phyloP scores from a whole-genome alignment of 2,329 filamentous ascomycete species.

The Tricladium varicosporioides region DNA sequence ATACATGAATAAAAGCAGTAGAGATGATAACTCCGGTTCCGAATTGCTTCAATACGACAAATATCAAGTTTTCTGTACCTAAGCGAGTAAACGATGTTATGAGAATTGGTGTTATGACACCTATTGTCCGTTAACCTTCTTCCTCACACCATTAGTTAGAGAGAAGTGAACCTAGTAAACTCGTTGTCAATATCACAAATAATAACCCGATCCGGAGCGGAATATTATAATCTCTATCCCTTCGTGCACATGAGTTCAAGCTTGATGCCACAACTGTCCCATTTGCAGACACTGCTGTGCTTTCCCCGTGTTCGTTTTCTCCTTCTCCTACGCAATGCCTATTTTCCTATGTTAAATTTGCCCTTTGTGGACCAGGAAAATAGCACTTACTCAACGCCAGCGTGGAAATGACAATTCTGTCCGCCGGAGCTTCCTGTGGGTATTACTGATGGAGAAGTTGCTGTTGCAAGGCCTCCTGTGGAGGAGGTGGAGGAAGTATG shows the following conservation, averaged over 20 bases:
- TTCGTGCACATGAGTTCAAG: conserved; percentile 46
- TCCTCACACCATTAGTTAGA: background rate
- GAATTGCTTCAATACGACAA: conserved; percentile 65
- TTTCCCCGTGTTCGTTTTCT: conserved; percentile 7
- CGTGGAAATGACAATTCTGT: conserved; percentile 70
- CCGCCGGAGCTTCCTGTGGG: conserved; percentile 17
- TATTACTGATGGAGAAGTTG: background rate
- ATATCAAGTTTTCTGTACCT: background rate
- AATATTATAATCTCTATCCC: conserved; percentile 62
- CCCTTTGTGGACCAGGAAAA: conserved; percentile 14
- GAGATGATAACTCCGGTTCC: conserved; percentile 72
- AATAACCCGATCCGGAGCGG: conserved; percentile 67
- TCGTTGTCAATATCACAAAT: conserved; percentile 69
- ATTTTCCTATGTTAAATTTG: background rate
- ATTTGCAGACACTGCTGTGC: conserved; percentile 16
- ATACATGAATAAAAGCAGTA: conserved; percentile 67
- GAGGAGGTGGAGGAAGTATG: conserved; percentile 21
- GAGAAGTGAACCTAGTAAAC: conserved; percentile 52
- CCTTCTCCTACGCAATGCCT: conserved; percentile 26
- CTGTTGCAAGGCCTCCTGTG: conserved; percentile 3
- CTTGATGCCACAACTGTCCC: too few relatives aligned
- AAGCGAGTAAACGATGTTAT: conserved; percentile 55
- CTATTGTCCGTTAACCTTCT: conserved; percentile 27
- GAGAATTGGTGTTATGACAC: conserved; percentile 66
- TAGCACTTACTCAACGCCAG: conserved; percentile 65